Evolutionary conservation across 2,329 filamentous ascomycete species (phyloP), one percentile per base, ranked within the genome.

Genomic region (Aureobasidium melanogenum): DNA sequence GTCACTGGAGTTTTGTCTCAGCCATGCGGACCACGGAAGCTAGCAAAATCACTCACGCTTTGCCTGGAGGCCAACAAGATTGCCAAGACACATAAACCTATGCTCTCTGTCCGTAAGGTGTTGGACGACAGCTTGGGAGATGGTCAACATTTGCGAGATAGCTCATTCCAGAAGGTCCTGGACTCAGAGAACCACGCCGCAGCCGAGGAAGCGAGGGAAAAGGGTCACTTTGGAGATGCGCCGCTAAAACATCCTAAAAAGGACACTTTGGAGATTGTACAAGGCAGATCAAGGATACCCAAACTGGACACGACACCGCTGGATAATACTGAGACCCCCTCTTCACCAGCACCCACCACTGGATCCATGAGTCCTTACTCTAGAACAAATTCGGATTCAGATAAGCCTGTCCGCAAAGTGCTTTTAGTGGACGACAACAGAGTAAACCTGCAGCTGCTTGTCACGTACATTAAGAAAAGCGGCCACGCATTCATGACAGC

Each of bases 401-500:
- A 47, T 2, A 36, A 28, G 15, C 28, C 28, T 4, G n/a, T 57
- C 8, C 39, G 30, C 6, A 46, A 47, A 22, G 30, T 57, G 12
- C 22, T 57, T 43, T 30, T 69, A 2, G 66, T 67, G 1, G 67
- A 69, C 36, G 67, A 69, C 62, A 68, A 70, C 47, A 50, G 62
- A 1, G 64, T 68, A 48, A 70, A 69, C 38, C 61, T 65, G 8
- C 52, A 65, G 8, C 39, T 66, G 5, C 58, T 64, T 1, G 60
- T 61, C 1, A 66, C 63, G 1, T 66, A 62, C 47, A 57, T 63
- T 26, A 41, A 50, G 52, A 62, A 38, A n/a, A 24, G n/a, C n/a
- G 51, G 51, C 9, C 60, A 62, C 15, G 19, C 19, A 3, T 58
- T 51, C 34, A 50, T 28, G 36, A 72, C 72, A 28, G 78, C 77